Conservation (phyloP, 129 eudicot genomes). For the Helichrysum umbraculigerum region DNA sequence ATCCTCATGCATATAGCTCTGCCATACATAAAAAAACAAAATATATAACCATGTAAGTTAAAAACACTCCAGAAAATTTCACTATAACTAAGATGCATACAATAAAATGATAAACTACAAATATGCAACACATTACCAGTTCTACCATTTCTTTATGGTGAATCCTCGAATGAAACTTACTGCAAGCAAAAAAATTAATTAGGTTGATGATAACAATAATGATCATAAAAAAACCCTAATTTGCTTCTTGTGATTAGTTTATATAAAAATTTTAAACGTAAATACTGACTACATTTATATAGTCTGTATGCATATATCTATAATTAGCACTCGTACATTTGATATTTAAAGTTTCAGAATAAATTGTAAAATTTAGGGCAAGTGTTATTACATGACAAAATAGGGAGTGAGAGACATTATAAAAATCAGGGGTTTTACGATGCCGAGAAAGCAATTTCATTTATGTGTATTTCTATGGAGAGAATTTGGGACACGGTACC, state of each 20-base stretch:
- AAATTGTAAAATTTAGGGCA: constrained; percentile 13
- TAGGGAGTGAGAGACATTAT: neutral
- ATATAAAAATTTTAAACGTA: neutral
- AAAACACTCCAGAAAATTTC: neutral
- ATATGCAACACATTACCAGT: constrained; percentile 30
- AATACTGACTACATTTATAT: neutral
- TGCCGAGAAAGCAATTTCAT: neutral
- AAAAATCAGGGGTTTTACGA: neutral
- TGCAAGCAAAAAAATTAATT: constrained; percentile 14
- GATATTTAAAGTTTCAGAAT: neutral
- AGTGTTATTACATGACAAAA: neutral
- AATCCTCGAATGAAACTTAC: constrained; percentile 23
- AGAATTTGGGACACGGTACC: neutral
- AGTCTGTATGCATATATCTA: no score
- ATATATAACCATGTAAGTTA: constrained; percentile 1
- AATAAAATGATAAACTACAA: neutral
- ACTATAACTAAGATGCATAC: neutral
- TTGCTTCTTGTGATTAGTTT: neutral
- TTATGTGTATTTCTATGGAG: neutral
- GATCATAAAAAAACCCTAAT: neutral
- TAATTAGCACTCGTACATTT: neutral
- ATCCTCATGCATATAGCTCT: constrained; percentile 61
- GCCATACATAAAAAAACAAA: constrained; percentile 8
- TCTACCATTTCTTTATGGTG: constrained; percentile 19
- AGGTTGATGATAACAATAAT: neutral